Base-by-base conservation (phyloP, 2,329 filamentous ascomycete genomes). In the Alternaria metachromatica region DNA sequence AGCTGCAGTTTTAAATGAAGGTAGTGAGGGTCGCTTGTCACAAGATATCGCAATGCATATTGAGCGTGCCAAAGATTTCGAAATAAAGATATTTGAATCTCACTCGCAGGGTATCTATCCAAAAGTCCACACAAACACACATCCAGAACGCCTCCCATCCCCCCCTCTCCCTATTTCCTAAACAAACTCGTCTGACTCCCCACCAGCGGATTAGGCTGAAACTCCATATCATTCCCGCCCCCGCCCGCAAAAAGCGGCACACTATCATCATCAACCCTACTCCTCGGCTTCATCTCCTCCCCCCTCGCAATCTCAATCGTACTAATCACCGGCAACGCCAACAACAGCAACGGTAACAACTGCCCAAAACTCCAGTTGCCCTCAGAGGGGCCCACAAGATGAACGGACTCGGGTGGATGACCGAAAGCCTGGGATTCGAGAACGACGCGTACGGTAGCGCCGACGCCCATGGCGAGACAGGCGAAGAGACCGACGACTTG, bases 281-380 rank as follows among this genome's bases (percentile, higher is more conserved):
- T 82, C 18, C 78, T 78, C 8, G 84, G 80, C 41, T 85, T 80
- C 41, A 79, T 77, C 43, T 82, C 78, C 72, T 84, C 83, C 65
- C 87, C 86, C 65, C 87, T 76, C 50, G 85, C 78, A 56, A 90
- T 88, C 74, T 90, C 89, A 26, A 90, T 74, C 3, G 85, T 83
- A 3, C 85, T 87, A 3, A 91, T 82, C 15, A 90, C 70, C 1
- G 88, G 88, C 70, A 90, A 77, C n/a, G 87, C 74, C 25, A 90
- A 80, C 71, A 90, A 80, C 67, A 90, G 77, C 67, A 90, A 77
- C 2, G 87, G 86, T 26, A 91, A 79, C 60, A 90, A 77, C 76
- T 89, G 87, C 0, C 88, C 89, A 70, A 90, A 91, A 66, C 84
- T 87, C 88, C 88, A 90, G 11, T 81, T 79, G 63, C 81, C 85